Evolutionary conservation across 768 basidiomycete genomes (phyloP).

Genomic region (Cystobasidium onofrii): DNA sequence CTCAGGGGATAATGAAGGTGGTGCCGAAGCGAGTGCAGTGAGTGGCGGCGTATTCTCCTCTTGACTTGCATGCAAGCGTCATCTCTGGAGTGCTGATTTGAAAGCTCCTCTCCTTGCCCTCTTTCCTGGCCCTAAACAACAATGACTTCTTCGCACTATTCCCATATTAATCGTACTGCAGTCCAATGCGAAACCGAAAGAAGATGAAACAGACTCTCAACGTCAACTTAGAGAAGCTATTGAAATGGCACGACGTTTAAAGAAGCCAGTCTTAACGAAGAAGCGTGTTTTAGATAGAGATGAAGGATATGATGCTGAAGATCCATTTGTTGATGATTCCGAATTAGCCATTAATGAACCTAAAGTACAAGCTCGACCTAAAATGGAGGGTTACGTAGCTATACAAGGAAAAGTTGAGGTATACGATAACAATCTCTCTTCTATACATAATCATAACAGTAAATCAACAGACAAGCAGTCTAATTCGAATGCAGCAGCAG

Average conservation of each 20-base stretch:
- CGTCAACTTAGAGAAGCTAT: conserved; percentile 4
- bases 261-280: neutral
- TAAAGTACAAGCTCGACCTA: conserved; percentile 80
- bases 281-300: conserved; percentile 42
- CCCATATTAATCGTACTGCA: neutral
- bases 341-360: conserved; percentile 79
- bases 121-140: neutral
- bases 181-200: neutral
- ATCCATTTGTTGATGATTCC: conserved; percentile 97
- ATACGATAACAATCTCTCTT: neutral
- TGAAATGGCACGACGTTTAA: neutral
- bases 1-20: conserved; percentile 12
- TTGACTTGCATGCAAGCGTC: neutral
- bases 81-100: conserved; percentile 2
- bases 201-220: conserved; percentile 8
- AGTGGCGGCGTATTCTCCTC: neutral
- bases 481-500: neutral
- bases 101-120: neutral
- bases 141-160: too few relatives aligned
- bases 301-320: conserved; percentile 81
- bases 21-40: neutral
- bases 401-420: conserved; percentile 25
- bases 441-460: neutral
- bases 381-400: conserved; percentile 59
- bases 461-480: neutral